Conservation (phyloP, 768 basidiomycete genomes). For the Ephemerocybe angulata region DNA sequence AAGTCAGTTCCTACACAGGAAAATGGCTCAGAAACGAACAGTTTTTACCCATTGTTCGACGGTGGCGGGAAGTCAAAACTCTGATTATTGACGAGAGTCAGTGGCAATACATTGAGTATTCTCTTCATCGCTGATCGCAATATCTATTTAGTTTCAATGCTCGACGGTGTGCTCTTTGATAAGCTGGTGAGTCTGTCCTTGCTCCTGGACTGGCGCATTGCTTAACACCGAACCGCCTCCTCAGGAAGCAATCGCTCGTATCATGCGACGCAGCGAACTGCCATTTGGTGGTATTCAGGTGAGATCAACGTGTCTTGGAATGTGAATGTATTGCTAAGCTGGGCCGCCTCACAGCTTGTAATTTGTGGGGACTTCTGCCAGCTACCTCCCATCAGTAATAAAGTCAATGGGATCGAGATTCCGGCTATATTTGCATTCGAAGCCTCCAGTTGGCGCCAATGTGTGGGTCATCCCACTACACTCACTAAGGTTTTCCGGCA, state of each 20-base stretch:
- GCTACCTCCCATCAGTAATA: conserved; percentile 72
- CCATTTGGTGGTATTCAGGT: conserved; percentile 92
- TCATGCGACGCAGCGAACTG: conserved; percentile 42
- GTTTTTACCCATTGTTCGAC: conserved; percentile 37
- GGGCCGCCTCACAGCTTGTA: conserved; percentile 49
- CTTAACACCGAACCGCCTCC: conserved; percentile 25
- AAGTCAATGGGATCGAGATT: conserved; percentile 45
- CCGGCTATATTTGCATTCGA: conserved; percentile 74
- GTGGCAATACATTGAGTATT: conserved; percentile 15
- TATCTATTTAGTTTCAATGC: conserved; percentile 71
- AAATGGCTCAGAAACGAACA: conserved; percentile 48
- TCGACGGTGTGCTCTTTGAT: conserved; percentile 77
- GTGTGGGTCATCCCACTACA: conserved; percentile 52
- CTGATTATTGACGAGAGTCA: conserved; percentile 85
- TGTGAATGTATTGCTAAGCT: neutral
- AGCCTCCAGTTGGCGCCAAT: conserved; percentile 64
- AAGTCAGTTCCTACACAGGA: conserved; percentile 45
- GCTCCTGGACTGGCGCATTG: neutral
- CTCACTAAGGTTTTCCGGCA: conserved; percentile 83
- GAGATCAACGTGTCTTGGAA: neutral
- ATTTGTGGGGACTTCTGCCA: conserved; percentile 91
- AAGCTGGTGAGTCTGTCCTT: conserved; percentile 52
- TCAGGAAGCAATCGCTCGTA: conserved; percentile 61
- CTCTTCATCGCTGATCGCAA: neutral
- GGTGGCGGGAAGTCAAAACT: conserved; percentile 62